phyloP scores from a whole-genome alignment of 1,284 basidiomycete species.

The Ceratobasidium sp. region DNA sequence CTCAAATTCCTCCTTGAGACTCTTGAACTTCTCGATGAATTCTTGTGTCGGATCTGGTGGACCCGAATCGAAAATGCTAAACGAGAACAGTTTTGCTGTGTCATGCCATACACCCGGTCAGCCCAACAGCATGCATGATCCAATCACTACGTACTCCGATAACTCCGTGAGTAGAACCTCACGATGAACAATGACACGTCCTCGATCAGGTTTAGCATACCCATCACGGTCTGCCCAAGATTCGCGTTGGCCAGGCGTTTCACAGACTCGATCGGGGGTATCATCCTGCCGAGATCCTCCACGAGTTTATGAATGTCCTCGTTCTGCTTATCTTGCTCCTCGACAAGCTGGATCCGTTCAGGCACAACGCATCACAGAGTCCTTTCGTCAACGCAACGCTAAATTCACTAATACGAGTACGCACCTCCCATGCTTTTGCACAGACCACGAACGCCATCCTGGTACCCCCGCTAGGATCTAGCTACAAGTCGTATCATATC shows the following conservation, averaged over 20 bases:
- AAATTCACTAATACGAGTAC: too few relatives aligned
- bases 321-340: background rate
- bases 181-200: too few relatives aligned
- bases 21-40: conserved; percentile 3
- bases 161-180: background rate
- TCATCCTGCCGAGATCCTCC: background rate
- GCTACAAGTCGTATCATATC: background rate
- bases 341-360: background rate
- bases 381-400: too few relatives aligned
- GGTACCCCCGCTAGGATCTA: background rate
- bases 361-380: too few relatives aligned
- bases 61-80: background rate
- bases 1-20: background rate
- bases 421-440: conserved; percentile 12
- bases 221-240: background rate
- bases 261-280: background rate
- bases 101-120: background rate
- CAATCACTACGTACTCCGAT: background rate
- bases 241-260: background rate
- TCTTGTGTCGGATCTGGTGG: background rate
- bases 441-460: background rate
- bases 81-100: background rate
- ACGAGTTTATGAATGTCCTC: background rate
- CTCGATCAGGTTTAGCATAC: conserved; percentile 16
- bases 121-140: too few relatives aligned